A percentile compares a stretch with the other conserved stretches of the same genome.
phyloP scores from a whole-genome alignment of 371 early-diverging fungal species.

The Dinochytrium kinnereticum region DNA sequence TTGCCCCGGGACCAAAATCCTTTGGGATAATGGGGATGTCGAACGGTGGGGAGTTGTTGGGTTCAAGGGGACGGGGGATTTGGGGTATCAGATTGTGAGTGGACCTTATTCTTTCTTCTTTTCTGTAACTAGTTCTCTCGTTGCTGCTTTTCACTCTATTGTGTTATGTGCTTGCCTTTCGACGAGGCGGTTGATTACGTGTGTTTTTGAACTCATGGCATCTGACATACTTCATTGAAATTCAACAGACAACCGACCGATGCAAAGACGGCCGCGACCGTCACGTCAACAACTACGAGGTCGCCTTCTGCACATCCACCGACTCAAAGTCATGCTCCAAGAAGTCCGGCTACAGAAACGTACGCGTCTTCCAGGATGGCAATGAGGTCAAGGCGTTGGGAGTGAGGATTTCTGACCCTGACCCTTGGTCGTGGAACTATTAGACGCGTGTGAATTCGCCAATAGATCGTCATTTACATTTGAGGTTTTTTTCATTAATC shows the following conservation, averaged over 20 bases:
- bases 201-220: too few species aligned
- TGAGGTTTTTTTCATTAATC: not conserved
- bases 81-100: not conserved
- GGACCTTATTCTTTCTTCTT: not conserved
- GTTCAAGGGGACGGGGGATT: not conserved
- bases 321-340: not conserved
- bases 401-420: not conserved
- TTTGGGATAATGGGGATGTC: not conserved
- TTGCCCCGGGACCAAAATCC: constrained; percentile 5
- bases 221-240: too few species aligned
- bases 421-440: too few species aligned
- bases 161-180: not conserved
- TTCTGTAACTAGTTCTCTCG: not conserved
- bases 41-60: constrained; percentile 26
- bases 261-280: constrained; percentile 10
- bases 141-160: not conserved
- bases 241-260: constrained; percentile 18
- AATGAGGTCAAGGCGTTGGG: not conserved
- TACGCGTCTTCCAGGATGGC: not conserved
- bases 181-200: too few species aligned
- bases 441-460: too few species aligned
- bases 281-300: constrained; percentile 3
- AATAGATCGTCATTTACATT: too few species aligned
- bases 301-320: constrained; percentile 16
- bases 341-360: not conserved